Evolutionary conservation across 1,284 basidiomycete species (phyloP).

Genomic region (Cutaneotrichosporon sp.): DNA sequence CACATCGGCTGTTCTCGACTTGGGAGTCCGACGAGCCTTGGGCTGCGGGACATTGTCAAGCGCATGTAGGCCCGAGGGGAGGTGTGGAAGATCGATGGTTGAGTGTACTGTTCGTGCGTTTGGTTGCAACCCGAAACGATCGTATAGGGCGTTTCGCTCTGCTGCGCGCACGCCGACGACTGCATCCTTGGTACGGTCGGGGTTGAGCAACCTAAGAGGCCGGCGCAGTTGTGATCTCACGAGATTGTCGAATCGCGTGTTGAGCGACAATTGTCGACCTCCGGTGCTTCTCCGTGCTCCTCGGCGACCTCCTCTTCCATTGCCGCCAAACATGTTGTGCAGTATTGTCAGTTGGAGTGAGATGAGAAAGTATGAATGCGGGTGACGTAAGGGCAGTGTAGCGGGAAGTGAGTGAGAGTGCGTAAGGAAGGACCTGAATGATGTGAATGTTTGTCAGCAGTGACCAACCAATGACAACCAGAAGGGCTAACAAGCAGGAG

Average conservation of each 20-base stretch:
- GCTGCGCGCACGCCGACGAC: neutral
- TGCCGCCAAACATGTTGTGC: neutral
- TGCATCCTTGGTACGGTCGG: neutral
- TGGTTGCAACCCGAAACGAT: constrained; percentile 1
- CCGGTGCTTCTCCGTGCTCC: neutral
- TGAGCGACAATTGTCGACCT: neutral
- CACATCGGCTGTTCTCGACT: neutral
- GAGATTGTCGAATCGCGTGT: constrained; percentile 1
- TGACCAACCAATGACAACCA: no score
- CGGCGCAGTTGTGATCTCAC: neutral
- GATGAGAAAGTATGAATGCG: neutral
- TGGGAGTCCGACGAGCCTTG: neutral
- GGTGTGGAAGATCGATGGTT: neutral
- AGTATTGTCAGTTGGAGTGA: neutral
- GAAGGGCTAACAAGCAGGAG: no score
- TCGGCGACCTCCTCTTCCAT: neutral
- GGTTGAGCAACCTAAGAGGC: neutral
- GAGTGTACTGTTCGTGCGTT: neutral
- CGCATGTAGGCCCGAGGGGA: neutral
- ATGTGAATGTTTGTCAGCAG: neutral
- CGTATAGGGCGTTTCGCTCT: neutral
- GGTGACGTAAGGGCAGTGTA: neutral
- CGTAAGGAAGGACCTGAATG: neutral
- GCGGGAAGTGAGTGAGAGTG: neutral
- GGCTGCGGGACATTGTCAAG: neutral